Evolutionary conservation across 495 filamentous ascomycete species (phyloP), one percentile per base, ranked within the genome.

Genomic region (Hypoxylon subgilvum): DNA sequence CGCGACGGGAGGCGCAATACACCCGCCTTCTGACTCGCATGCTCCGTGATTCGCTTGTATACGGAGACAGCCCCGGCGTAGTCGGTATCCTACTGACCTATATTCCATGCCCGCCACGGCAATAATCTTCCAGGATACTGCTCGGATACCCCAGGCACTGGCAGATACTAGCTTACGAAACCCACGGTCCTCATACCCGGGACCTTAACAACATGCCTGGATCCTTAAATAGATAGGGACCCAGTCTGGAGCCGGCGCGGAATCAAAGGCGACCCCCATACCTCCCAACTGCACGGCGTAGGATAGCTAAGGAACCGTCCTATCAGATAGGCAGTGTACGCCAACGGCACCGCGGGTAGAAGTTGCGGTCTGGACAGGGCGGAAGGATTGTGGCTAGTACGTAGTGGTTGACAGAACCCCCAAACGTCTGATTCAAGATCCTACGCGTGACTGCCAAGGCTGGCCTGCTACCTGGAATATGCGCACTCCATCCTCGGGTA

Each of bases 301-400:
- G 8, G 31, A 27, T 27, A 27, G 3, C 3, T 27, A 27, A 27
- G 8, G 23, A n/a, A 8, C 23, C 3, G 8, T 27, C 23, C 23
- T 27, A 27, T 8, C 4, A 27, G 8, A 8, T 27, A 4, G n/a
- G 31, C 31, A 3, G 3, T 34, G 31, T 13, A 4, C 3, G 31
- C 7, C 6, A 34, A 13, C 31, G 3, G 9, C n/a, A 13, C 31
- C 31, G n/a, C n/a, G n/a, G 31, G n/a, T 34, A 12, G 3, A 6
- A 10, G 3, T 25, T 6, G 42, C 27, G 32, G 32, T 30, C 36
- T 31, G 30, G 39, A 19, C n/a, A 16, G 14, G n/a, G 13, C 38
- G 16, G 10, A 51, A 50, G 54, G 46, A 57, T 57, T 25, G 39
- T 8, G 17, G 23, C 44, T 42, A 36, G 9, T 19, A 31, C 14